Percentiles rank a stretch among this genome's conserved stretches.
Conservation (phyloP, 371 early-diverging fungal species). For the Lichtheimia ramosa region DNA sequence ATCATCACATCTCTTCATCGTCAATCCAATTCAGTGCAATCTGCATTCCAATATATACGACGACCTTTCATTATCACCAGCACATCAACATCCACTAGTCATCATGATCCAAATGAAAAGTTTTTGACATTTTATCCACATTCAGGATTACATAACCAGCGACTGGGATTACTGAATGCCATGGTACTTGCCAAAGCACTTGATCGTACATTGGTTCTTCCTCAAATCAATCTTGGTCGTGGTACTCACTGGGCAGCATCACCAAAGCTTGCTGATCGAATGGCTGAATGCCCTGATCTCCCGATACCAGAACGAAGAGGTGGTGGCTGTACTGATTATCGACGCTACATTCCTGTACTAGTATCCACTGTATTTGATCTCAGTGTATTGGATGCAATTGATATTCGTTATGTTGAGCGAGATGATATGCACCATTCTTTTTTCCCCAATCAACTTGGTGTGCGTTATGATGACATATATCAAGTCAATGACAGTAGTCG, state of each 20-base stretch:
- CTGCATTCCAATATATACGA: background rate
- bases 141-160: constrained; percentile 38
- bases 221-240: constrained; percentile 25
- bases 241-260: constrained; percentile 23
- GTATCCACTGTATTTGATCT: constrained; percentile 26
- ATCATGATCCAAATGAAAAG: constrained; percentile 17
- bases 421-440: constrained; percentile 27
- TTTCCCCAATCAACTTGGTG: constrained; percentile 15
- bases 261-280: constrained; percentile 4
- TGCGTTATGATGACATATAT: constrained; percentile 19
- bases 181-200: constrained; percentile 29
- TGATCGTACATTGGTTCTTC: constrained; percentile 31
- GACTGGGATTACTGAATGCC: constrained; percentile 30
- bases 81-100: background rate
- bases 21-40: constrained; percentile 1
- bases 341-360: constrained; percentile 19
- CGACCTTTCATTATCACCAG: too few species aligned
- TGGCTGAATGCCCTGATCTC: constrained; percentile 8
- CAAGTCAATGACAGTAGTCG: constrained; percentile 31
- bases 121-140: constrained; percentile 33
- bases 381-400: constrained; percentile 15
- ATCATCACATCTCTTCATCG: background rate
- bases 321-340: constrained; percentile 18
- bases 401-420: constrained; percentile 29
- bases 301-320: constrained; percentile 4